Base-by-base conservation (phyloP, 1,284 basidiomycete species). In the Retiboletus flavoniger region DNA sequence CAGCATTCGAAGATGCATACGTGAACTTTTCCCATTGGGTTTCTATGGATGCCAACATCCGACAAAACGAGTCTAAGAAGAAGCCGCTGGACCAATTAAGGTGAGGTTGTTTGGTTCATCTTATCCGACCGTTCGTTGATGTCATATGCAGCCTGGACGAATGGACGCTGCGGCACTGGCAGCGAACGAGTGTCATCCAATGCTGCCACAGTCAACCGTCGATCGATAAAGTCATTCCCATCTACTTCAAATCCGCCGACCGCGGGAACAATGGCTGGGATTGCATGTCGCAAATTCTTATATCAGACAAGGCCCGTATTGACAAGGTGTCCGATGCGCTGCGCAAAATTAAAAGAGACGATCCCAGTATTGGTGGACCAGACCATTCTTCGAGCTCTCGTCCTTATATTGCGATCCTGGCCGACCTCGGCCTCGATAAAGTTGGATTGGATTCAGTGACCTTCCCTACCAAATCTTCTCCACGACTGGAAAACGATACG, bases 201-300 rank as follows among this genome's bases (percentile, higher is more conserved):
- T 39, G 35, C 19, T 38, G 21, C 13, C 36, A n/a, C 10, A 3
- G 17, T 6, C 36, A 47, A 16, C 46, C 36, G 3, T 9, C 5
- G 16, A 19, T 47, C 9, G 34, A 26, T 4, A 47, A 47, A 31
- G 28, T 39, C 13, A 48, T 48, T 14, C 47, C 47, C 3, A 31
- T 48, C 8, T 48, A 31, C 17, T 48, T 48, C 36, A 21, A 39
- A 38, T 13, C 35, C 11, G 19, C 16, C 9, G 32, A 38, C 8
- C 21, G 46, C 24, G 5, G 24, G 24, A 13, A 13, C 31, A 32
- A 9, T 13, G 8, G 11, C 9, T 32, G 9, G 9, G 39, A 40
- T 19, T 40, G 21, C 21, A 29, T 50, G 41, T 50, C 41, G 2
- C 41, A 50, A 28, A 50, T 50, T n/a, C 26, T 50, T 9, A 50